Conservation (phyloP, 306 rosid species). For the Glycine soja region DNA sequence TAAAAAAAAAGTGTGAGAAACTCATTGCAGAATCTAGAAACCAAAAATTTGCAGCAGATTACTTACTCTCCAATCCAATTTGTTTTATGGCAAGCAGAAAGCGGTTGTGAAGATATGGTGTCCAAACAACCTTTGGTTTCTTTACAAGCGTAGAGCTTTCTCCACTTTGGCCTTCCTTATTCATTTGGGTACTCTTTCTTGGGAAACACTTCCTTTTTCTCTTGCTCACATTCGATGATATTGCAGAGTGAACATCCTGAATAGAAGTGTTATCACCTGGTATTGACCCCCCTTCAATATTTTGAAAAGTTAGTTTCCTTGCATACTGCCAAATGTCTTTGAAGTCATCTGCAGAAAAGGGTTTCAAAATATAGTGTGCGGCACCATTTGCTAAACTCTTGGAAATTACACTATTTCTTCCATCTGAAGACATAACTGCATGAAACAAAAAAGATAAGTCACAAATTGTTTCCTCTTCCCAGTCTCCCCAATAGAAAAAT, state of each 20-base stretch:
- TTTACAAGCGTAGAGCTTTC: slow-evolving; percentile 21
- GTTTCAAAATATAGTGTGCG: slow-evolving; percentile 57
- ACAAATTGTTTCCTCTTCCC: neutral
- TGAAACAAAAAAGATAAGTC: neutral
- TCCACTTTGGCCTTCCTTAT: neutral
- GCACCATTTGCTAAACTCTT: slow-evolving; percentile 55
- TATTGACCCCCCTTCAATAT: slow-evolving; percentile 2
- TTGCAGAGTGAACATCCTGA: neutral
- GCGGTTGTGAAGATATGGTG: slow-evolving; percentile 64
- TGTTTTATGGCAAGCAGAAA: slow-evolving; percentile 67
- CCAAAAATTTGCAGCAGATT: neutral
- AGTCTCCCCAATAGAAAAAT: neutral
- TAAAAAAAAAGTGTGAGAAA: neutral
- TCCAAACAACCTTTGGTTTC: slow-evolving; percentile 73
- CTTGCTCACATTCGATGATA: neutral
- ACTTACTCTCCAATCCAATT: slow-evolving; percentile 70
- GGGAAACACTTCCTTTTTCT: slow-evolving; percentile 16
- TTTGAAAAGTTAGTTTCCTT: slow-evolving; percentile 30
- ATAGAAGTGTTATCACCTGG: neutral
- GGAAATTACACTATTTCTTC: slow-evolving; percentile 51
- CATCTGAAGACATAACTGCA: slow-evolving; percentile 78
- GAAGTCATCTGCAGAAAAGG: slow-evolving; percentile 59
- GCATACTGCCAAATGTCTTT: slow-evolving; percentile 61
- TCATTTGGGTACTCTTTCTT: slow-evolving; percentile 34
- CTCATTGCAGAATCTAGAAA: neutral